phyloP scores from a whole-genome alignment of 2,329 filamentous ascomycete species.

The Colletotrichum sp. region DNA sequence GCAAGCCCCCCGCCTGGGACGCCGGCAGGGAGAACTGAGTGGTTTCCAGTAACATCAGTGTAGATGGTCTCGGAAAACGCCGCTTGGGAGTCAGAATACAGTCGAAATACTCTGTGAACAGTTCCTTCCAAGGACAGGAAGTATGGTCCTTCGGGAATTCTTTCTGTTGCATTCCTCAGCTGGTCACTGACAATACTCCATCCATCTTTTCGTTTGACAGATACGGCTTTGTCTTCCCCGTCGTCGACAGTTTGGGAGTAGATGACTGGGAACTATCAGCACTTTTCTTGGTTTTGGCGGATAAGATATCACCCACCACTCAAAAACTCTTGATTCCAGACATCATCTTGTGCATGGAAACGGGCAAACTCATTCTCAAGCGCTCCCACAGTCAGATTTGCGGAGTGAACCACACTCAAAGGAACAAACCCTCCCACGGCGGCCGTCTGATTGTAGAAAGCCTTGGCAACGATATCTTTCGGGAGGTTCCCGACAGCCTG shows the following conservation, averaged over 20 bases:
- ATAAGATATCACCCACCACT: not conserved
- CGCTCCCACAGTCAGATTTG: not conserved
- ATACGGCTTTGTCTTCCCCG: too few species aligned
- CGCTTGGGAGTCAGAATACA: slow-evolving; percentile 27
- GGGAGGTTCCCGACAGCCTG: not conserved
- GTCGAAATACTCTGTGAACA: not conserved
- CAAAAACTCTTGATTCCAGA: not conserved
- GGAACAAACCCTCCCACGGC: not conserved
- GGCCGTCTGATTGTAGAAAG: not conserved
- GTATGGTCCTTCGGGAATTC: not conserved
- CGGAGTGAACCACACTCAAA: not conserved
- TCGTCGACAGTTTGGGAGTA: not conserved
- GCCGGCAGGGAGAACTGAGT: slow-evolving; percentile 12
- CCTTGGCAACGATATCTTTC: not conserved
- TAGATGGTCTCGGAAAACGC: slow-evolving; percentile 22
- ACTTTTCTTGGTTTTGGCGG: not conserved
- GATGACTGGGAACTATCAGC: not conserved
- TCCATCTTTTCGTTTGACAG: not conserved
- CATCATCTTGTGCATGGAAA: not conserved
- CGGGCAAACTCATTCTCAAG: not conserved
- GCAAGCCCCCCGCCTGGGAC: slow-evolving; percentile 15
- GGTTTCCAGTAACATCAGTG: not conserved
- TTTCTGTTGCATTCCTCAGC: not conserved
- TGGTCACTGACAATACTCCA: not conserved
- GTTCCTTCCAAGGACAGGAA: not conserved